Base-by-base conservation (phyloP, 805 yeast genomes). In the Danielia oregonensis region DNA sequence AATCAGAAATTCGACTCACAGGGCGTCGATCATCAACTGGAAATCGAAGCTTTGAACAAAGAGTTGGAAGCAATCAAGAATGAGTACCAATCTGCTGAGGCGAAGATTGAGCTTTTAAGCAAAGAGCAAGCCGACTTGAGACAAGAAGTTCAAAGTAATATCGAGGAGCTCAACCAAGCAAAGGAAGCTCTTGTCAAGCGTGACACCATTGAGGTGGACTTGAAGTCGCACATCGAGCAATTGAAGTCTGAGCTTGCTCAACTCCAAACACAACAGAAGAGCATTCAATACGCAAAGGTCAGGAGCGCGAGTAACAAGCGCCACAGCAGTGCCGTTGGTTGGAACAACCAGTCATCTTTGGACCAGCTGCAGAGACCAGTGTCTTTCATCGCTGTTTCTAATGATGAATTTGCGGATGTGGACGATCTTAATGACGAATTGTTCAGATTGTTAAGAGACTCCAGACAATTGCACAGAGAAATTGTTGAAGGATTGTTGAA, bases 401-500 rank as follows among this genome's bases (percentile, higher is more conserved):
- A 64, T 36, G 68, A 65, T 37, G 82, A 75, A 48, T 72, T 69
- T 29, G 70, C 73, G 41, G 70, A 69, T 40, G 60, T 80, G 40
- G 82, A 81, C 42, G 83, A 79, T 33, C 82, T 85, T 44, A 82
- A 82, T 49, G 86, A 77, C 51, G 93, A 86, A 55, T 64, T 85
- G 36, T 84, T 77, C 73, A 71, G 74, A 48, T 67, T 82, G 49
- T 67, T 85, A 40, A 78, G 83, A 51, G 85, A 85, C 48, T 78
- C 93, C 3, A 76, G 76, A 39, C 69, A 75, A 33, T 66, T 91
- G 43, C 91, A 86, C 56, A 72, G 77, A 40, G 97, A 91, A 60
- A 84, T 87, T 32, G 82, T 88, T 19, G 89, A 83, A 48, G 95
- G 95, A 5, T 68, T 93, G 42, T 70, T 93, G 54, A 83, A 79